phyloP scores from a whole-genome alignment of 768 basidiomycete genomes.

The Mycena pura region DNA sequence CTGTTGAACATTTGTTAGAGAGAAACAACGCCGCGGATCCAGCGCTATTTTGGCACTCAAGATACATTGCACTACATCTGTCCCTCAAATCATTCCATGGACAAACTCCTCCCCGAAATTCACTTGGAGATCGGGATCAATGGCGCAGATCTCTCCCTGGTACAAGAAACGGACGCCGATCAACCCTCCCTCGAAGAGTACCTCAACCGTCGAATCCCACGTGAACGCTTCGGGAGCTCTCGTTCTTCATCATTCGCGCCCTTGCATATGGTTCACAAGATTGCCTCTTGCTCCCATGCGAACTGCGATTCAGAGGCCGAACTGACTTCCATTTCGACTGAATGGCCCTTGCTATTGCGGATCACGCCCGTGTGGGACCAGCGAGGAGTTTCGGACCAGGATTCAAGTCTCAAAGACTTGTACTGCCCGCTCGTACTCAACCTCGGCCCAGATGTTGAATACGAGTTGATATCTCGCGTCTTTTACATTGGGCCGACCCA shows the following conservation, averaged over 20 bases:
- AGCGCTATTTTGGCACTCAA: not conserved
- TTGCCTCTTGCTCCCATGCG: not conserved
- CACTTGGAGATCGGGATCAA: not conserved
- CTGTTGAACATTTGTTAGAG: not conserved
- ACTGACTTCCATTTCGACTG: not conserved
- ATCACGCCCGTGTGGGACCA: not conserved
- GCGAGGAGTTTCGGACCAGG: not conserved
- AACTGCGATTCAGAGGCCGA: not conserved
- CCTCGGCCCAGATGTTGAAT: not conserved
- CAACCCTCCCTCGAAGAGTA: not conserved
- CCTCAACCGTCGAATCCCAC: not conserved
- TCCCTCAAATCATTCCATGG: not conserved
- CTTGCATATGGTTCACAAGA: not conserved
- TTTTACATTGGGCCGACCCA: not conserved
- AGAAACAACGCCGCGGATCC: not conserved
- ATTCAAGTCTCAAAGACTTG: not conserved
- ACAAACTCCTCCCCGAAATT: not conserved
- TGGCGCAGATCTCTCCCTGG: not conserved
- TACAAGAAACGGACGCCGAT: not conserved
- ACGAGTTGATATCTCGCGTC: not conserved
- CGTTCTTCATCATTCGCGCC: not conserved
- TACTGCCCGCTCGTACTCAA: not conserved
- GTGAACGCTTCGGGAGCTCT: not conserved
- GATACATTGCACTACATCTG: not conserved
- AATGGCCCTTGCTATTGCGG: not conserved